Base-by-base conservation (phyloP, 345 rosid species). In the Barbarea vulgaris region DNA sequence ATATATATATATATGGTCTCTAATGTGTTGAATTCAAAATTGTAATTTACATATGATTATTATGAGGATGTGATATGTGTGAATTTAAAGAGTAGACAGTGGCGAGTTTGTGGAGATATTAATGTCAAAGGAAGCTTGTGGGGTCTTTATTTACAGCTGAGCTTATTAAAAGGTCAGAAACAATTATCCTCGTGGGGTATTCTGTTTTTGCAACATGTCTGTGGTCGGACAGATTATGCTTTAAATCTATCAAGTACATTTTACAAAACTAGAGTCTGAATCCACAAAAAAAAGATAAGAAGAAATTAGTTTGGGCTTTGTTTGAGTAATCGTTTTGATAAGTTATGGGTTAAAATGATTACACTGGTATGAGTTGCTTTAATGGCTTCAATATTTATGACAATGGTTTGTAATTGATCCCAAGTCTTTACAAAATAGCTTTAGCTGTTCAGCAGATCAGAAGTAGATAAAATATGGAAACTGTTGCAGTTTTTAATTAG, bases 1-100 rank as follows among this genome's bases (percentile, higher is more conserved):
- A n/a, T n/a, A n/a, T n/a, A n/a, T n/a, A n/a, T n/a, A 39, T 9
- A 41, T 73, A 60, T 68, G 69, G 74, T 59, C 27, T 67, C 18
- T 37, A 6, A 21, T 75, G 34, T 60, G 28, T 52, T 60, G 55
- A 42, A 50, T 37, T 57, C 12, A 51, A 53, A 59, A 21, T 1
- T 54, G 65, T 64, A 42, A 64, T 13, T 37, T 60, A 14, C 31
- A 50, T 51, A 25, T 39, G 47, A 37, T 51, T 27, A 64, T 55
- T 27, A 64, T 55, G 48, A 55, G 50, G 22, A 33, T 46, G 48
- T 34, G 25, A 51, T 51, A 27, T 74, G 72, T 34, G 78, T 74
- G 72, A 66, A 53, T 74, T 25, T 47, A 25, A 66, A 57, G 67
- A 46, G 15, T 24, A 27, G 11, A 44, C 21, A 42, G 15, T 31